Conservation (phyloP, 1,284 basidiomycete species). For the Stygiomarasmius scandens region DNA sequence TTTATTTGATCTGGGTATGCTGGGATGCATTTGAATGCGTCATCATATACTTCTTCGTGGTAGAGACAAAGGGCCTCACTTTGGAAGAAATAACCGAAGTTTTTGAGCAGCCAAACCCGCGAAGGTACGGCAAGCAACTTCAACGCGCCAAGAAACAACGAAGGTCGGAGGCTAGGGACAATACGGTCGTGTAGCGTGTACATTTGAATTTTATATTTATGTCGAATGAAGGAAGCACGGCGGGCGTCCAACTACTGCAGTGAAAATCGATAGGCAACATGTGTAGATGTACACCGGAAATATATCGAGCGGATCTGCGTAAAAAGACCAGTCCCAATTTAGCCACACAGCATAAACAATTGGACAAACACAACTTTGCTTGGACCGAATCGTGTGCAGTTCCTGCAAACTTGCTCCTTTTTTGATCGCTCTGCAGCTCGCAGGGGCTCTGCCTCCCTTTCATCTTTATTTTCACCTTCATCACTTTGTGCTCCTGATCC, state of each 20-base stretch:
- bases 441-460: neutral
- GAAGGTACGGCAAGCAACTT: constrained; percentile 39
- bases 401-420: neutral
- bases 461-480: neutral
- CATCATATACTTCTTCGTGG: constrained; percentile 49
- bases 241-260: no score
- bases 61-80: constrained; percentile 52
- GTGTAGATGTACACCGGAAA: no score
- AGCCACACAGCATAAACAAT: neutral
- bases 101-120: constrained; percentile 49
- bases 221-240: no score
- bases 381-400: neutral
- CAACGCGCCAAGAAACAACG: constrained; percentile 18
- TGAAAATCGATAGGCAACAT: no score
- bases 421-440: neutral
- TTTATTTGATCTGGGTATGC: constrained; percentile 53
- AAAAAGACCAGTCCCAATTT: neutral
- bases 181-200: neutral
- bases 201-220: no score
- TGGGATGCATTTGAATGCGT: constrained; percentile 58
- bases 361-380: neutral
- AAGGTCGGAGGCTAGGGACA: constrained; percentile 12
- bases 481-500: neutral
- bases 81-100: constrained; percentile 59
- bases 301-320: neutral